Conservation (phyloP, 2,329 filamentous ascomycete species). For the Fusarium sp. region DNA sequence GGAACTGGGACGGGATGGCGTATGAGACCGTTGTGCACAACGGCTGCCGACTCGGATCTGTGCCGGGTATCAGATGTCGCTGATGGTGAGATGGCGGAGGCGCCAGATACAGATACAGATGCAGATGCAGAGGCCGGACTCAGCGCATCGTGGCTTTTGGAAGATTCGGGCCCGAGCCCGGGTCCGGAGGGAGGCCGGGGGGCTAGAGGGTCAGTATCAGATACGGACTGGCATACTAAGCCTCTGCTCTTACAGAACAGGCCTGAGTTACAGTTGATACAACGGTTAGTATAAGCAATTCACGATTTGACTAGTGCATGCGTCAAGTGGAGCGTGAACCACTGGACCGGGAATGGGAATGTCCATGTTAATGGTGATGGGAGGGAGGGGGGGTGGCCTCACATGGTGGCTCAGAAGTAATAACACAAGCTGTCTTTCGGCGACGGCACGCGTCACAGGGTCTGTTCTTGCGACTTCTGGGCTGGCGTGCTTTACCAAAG, state of each 20-base stretch:
- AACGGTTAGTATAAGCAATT: conserved; percentile 18
- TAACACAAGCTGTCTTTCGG: conserved; percentile 60
- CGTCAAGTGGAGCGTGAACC: conserved; percentile 8
- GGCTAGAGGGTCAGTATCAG: conserved; percentile 26
- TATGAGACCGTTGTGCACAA: conserved; percentile 44
- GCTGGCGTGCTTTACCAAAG: conserved; percentile 54
- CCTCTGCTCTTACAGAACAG: conserved; percentile 51
- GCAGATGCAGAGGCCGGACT: conserved; percentile 21
- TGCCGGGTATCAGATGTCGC: conserved; percentile 15
- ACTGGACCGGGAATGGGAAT: not conserved
- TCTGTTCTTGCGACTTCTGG: conserved; percentile 58
- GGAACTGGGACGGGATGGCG: conserved; percentile 17
- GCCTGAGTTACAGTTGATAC: conserved; percentile 36
- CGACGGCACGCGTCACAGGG: conserved; percentile 59
- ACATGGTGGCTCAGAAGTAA: conserved; percentile 58
- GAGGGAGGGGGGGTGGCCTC: conserved; percentile 34
- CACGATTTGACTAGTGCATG: conserved; percentile 3
- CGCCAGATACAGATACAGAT: conserved; percentile 19
- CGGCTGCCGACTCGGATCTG: conserved; percentile 31
- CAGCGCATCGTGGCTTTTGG: not conserved
- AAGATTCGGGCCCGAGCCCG: conserved; percentile 10
- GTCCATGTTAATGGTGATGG: not conserved
- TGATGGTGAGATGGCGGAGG: conserved; percentile 28
- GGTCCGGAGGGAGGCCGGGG: not conserved
- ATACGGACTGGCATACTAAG: conserved; percentile 49